Evolutionary conservation across 2,329 filamentous ascomycete genomes (phyloP), one percentile per base, ranked within the genome.

Genomic region (Raffaelea deltoideospora): DNA sequence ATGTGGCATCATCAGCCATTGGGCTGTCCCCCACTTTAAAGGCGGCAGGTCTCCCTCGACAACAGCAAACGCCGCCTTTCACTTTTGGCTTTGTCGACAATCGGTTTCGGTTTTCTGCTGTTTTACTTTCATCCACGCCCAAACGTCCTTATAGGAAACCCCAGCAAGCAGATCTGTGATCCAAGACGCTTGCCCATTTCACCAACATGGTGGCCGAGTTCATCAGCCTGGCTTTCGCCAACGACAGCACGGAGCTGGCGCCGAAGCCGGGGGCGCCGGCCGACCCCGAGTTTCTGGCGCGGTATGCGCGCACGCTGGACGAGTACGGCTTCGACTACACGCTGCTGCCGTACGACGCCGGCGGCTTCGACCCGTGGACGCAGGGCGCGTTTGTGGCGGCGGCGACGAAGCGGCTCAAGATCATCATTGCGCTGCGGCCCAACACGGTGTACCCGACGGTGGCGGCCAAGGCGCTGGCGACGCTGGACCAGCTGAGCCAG

Each of bases 241-340:
- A 72, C 47, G 53, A 62, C 19, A 72, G 67, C 1, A 74, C 61
- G 5, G 71, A 76, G 53, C 48, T 76, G 5, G 47, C 61, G 15
- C 70, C 65, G 3, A 63, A 71, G 38, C 64, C 66, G 1, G 58
- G 59, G 18, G 61, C 67, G n/a, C 40, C 50, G 1, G 33, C 37
- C 2, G 69, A 76, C 43, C 61, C 66, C 1, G 67, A 67, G 7
- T 75, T 59, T 45, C 60, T 76, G 4, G 53, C 59, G 22, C 66
- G 70, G 22, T 76, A 76, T 46, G 65, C 69, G 13, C 60, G 66
- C 18, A 60, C 58, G 5, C 58, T 76, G 3, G 72, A 77, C 42
- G 70, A 76, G 47, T 68, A 74, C 49, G 65, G 53, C 32, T 76
- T 65, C 58, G 72, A 74, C 52, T 76, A 76, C 50, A 76, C 72